Evolutionary conservation across 1,284 basidiomycete species (phyloP), one percentile per base, ranked within the genome.

Genomic region (Salmacisia buchloeana): DNA sequence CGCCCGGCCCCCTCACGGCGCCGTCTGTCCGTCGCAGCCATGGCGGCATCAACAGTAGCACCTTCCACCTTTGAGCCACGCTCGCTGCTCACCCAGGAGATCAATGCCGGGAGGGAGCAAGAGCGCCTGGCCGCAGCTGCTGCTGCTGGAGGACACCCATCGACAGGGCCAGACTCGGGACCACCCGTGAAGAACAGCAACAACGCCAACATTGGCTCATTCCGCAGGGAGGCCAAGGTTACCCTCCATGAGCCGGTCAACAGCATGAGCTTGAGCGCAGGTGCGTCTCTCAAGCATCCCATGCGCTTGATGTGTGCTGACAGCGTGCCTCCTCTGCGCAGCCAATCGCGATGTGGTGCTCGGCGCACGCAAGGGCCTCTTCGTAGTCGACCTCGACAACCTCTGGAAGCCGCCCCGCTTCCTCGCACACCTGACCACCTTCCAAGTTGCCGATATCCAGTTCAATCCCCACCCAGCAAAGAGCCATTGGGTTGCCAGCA

Each of bases 361-460:
- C 13, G 77, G 75, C 31, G 80, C 80, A 6, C 87, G 94, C 7
- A 89, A 92, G 69, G 94, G 94, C 0, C 84, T 98, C n/a, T 97
- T 92, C 80, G 93, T 98, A 66, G 89, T 98, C 69, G 94, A 97
- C 81, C 84, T 98, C 7, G 89, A 93, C 66, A 86, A 90, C 29
- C 90, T 92, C 0, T 85, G 91, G 38, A 87, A 90, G 66, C 85
- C 92, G 0, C 94, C 96, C 15, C 86, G 94, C 49, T 97, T 92
- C 75, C 84, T 97, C 10, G 93, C 94, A 2, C 93, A 98, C 81
- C 90, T 92, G 12, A 93, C 93, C 2, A 92, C 90, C 9, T 97
- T 94, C 92, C 92, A 96, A 74, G 92, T 97, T 2, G 94, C 94
- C 5, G 94, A 80, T 54, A 76, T 94, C 2, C 94, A 98, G 78